Evolutionary conservation across 1,284 basidiomycete species (phyloP).

Genomic region (Ceratobasidium sp.): DNA sequence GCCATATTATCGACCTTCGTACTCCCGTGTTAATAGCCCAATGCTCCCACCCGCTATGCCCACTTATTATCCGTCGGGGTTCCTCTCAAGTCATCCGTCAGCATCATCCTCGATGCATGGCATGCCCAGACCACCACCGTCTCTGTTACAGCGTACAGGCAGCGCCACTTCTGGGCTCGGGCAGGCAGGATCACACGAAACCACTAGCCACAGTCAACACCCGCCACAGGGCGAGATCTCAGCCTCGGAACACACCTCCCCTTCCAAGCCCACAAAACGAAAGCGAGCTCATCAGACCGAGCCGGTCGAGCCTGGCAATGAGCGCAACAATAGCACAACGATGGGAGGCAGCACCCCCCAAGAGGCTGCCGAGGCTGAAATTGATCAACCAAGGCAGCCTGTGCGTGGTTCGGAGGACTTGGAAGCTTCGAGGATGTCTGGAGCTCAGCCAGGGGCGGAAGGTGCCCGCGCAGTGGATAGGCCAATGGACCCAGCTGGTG

Average conservation of each 20-base stretch:
- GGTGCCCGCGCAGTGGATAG: constrained; percentile 3
- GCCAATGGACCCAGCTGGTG: not conserved
- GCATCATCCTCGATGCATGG: constrained; percentile 20
- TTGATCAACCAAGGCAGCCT: constrained; percentile 16
- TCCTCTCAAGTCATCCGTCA: not conserved
- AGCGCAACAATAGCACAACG: not conserved
- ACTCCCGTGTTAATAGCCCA: constrained; percentile 4
- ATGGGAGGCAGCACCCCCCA: constrained; percentile 5
- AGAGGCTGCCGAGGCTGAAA: constrained; percentile 20
- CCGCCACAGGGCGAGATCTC: not conserved
- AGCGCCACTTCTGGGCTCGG: constrained; percentile 31
- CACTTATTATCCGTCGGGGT: constrained; percentile 8
- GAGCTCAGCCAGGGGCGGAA: not conserved
- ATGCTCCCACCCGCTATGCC: constrained; percentile 37
- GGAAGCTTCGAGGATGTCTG: constrained; percentile 2
- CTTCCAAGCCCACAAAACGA: constrained; percentile 2
- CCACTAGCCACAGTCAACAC: not conserved
- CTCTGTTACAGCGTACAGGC: constrained; percentile 14
- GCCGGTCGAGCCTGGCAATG: constrained; percentile 11
- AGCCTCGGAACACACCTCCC: constrained; percentile 10
- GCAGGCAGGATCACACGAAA: constrained; percentile 16
- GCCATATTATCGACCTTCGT: constrained; percentile 18
- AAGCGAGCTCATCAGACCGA: constrained; percentile 19
- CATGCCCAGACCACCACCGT: constrained; percentile 7
- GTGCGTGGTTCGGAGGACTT: constrained; percentile 5